phyloP scores from a whole-genome alignment of 202 grass and related monocot genomes.

The Panicum hallii region DNA sequence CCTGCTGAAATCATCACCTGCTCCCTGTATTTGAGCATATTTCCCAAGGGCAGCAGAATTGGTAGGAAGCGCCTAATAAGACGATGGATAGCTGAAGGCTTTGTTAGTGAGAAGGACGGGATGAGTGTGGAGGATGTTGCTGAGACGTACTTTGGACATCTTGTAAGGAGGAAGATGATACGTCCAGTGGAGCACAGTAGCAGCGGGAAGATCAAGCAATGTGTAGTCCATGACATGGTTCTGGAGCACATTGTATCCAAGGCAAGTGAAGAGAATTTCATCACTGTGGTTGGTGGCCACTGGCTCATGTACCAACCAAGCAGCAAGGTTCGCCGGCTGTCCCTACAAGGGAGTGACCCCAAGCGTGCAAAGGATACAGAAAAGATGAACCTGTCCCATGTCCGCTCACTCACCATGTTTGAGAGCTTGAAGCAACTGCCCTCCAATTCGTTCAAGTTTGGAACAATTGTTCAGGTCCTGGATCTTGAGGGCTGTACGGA shows the following conservation, averaged over 20 bases:
- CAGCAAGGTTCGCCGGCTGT: constrained; percentile 1
- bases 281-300: background rate
- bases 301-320: background rate
- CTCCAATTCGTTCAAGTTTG: background rate
- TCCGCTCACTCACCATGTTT: constrained; percentile 9
- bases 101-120: constrained; percentile 21
- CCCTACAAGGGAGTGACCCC: background rate
- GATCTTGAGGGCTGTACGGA: constrained; percentile 40
- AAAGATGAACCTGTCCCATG: constrained; percentile 17
- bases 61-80: constrained; percentile 24
- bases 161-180: background rate
- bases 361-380: background rate
- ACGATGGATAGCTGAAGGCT: constrained; percentile 40
- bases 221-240: constrained; percentile 36
- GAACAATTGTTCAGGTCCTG: constrained; percentile 19
- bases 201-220: constrained; percentile 26
- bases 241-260: constrained; percentile 40
- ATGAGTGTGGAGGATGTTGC: constrained; percentile 28
- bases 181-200: background rate
- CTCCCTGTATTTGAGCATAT: constrained; percentile 35
- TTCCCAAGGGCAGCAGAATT: constrained; percentile 23
- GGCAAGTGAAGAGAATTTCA: constrained; percentile 31
- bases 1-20: constrained; percentile 18
- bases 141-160: background rate
- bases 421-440: background rate